These are phyloP conservation scores for Trametes cubensis DNA, from an alignment of 768 basidiomycete species.

Conservation along the genomic window DNA sequence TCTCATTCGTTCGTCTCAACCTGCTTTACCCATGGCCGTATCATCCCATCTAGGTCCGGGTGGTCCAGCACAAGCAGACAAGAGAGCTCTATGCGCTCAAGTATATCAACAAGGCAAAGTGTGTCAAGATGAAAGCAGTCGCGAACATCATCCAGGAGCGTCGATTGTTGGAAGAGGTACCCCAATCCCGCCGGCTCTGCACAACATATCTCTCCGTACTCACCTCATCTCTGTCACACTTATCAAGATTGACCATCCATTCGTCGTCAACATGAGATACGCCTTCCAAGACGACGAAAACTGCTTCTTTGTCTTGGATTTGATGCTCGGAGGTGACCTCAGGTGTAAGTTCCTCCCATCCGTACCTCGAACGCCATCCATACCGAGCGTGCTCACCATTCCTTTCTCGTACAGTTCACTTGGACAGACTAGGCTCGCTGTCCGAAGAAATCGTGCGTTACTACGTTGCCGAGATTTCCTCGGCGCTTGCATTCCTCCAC, in stretches of 20 bases:
- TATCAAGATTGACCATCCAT: conserved; percentile 88
- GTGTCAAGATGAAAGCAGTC: conserved; percentile 98
- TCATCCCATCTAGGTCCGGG: conserved; percentile 72
- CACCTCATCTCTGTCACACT: conserved; percentile 7
- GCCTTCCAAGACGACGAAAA: conserved; percentile 99
- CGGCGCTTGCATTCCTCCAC: conserved; percentile 88
- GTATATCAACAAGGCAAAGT: conserved; percentile 98
- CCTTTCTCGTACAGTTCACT: conserved; percentile 62
- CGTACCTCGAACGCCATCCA: background rate
- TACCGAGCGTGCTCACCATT: background rate
- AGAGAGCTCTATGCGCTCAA: conserved; percentile 96
- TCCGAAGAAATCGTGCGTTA: conserved; percentile 82
- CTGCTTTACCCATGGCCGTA: conserved; percentile 15
- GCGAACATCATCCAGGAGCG: conserved; percentile 97
- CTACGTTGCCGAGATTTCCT: conserved; percentile 87
- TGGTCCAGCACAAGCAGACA: conserved; percentile 99
- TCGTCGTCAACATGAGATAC: conserved; percentile 92
- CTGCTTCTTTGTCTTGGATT: conserved; percentile 96
- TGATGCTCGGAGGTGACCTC: conserved; percentile 95
- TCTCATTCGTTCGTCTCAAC: conserved; percentile 18
- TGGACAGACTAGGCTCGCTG: conserved; percentile 77
- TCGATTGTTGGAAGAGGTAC: conserved; percentile 90
- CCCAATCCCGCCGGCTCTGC: conserved; percentile 8
- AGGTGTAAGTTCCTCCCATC: conserved; percentile 63
- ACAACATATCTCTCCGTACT: conserved; percentile 13